These are phyloP conservation scores for Dicorynia guianensis DNA, from an alignment of 306 rosid genomes.

Conservation along the genomic window DNA sequence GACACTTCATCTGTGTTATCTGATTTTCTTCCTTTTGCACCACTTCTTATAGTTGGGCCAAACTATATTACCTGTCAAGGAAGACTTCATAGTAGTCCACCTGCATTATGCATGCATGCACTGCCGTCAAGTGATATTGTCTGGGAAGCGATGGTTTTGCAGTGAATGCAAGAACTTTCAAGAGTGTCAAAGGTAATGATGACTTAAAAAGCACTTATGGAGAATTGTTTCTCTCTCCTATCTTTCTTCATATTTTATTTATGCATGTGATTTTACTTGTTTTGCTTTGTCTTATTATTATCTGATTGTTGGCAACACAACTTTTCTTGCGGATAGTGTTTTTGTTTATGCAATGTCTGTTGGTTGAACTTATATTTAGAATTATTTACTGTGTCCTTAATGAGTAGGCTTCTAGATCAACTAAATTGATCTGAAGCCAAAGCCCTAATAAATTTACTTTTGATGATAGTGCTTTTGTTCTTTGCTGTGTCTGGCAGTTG, in stretches of 20 bases:
- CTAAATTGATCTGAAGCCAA: not conserved
- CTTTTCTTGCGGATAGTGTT: not conserved
- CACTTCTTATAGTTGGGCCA: slow-evolving; percentile 55
- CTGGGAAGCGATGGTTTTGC: slow-evolving; percentile 69
- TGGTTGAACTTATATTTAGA: not conserved
- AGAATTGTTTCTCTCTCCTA: not conserved
- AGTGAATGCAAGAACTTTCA: slow-evolving; percentile 60
- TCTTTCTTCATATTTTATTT: not conserved
- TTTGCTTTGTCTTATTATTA: slow-evolving; percentile 3
- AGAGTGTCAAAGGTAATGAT: slow-evolving; percentile 67
- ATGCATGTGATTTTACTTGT: slow-evolving; percentile 3
- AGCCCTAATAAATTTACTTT: not conserved
- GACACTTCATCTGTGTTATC: slow-evolving; percentile 20
- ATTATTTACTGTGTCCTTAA: not conserved
- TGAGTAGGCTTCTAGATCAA: not conserved
- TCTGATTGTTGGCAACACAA: not conserved
- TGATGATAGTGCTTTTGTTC: not conserved
- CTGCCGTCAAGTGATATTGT: slow-evolving; percentile 57
- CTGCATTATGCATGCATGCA: slow-evolving; percentile 61
- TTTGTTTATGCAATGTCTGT: not conserved
- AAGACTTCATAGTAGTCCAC: slow-evolving; percentile 63
- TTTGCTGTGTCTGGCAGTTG: not conserved
- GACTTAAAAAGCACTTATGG: not conserved
- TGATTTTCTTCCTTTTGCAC: slow-evolving; percentile 34
- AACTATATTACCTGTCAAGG: slow-evolving; percentile 51